Conservation (phyloP, 2,329 filamentous ascomycete species). For the Sodiomyces alkalinus region DNA sequence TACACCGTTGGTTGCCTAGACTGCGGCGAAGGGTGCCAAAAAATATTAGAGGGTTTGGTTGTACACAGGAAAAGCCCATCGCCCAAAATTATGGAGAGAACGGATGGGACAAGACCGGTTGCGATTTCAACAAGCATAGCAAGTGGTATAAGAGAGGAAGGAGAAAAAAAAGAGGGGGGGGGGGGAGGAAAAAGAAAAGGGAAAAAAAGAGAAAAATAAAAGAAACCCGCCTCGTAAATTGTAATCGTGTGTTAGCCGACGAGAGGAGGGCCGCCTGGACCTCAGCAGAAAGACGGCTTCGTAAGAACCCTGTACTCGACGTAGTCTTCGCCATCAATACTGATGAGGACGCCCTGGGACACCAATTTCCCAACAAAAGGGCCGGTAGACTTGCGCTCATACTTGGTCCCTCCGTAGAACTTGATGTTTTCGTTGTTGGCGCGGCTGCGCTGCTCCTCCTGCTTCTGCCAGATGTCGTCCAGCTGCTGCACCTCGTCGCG, state of each 20-base stretch:
- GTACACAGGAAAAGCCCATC: too few species aligned
- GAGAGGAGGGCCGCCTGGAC: too few species aligned
- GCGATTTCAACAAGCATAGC: too few species aligned
- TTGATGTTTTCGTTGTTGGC: slow-evolving; percentile 35
- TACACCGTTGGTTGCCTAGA: too few species aligned
- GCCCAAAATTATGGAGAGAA: too few species aligned
- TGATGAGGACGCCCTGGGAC: slow-evolving; percentile 44
- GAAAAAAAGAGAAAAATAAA: not conserved
- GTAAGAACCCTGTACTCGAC: slow-evolving; percentile 52
- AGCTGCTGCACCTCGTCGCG: slow-evolving; percentile 30
- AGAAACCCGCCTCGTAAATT: not conserved
- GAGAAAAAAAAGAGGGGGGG: too few species aligned
- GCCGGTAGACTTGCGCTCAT: slow-evolving; percentile 44
- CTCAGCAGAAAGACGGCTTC: slow-evolving; percentile 42
- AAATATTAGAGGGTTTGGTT: too few species aligned
- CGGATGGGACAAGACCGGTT: too few species aligned
- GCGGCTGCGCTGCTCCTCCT: slow-evolving; percentile 31
- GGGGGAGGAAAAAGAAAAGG: not conserved
- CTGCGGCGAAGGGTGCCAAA: too few species aligned
- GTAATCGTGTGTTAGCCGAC: too few species aligned
- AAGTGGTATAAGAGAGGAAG: too few species aligned
- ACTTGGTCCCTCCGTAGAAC: slow-evolving; percentile 43
- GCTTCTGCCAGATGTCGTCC: slow-evolving; percentile 39
- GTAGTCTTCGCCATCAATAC: slow-evolving; percentile 51
- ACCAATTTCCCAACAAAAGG: slow-evolving; percentile 50